Conservation (phyloP, 495 filamentous ascomycete species). For the Letharia columbiana region DNA sequence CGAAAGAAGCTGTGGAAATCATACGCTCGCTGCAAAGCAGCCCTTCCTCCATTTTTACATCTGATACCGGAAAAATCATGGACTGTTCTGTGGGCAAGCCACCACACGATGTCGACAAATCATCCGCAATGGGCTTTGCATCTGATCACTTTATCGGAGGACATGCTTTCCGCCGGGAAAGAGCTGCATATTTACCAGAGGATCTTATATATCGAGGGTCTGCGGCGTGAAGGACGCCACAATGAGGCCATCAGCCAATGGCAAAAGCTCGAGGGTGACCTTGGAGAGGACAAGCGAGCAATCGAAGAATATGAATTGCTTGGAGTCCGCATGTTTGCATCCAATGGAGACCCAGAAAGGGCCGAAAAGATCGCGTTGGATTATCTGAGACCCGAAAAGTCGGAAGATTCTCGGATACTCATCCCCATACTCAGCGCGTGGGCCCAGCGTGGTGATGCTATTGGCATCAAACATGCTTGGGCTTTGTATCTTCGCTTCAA, state of each 20-base stretch:
- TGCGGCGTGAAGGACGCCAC: constrained; percentile 51
- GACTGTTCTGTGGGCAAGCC: constrained; percentile 46
- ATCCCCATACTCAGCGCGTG: constrained; percentile 55
- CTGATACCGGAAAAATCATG: constrained; percentile 44
- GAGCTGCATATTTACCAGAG: constrained; percentile 47
- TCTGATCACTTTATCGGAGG: constrained; percentile 51
- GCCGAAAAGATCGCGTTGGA: constrained; percentile 55
- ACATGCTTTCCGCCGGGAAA: constrained; percentile 49
- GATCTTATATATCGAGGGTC: constrained; percentile 55
- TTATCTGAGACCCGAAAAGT: constrained; percentile 44
- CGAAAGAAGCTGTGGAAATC: constrained; percentile 32
- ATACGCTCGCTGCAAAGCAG: constrained; percentile 41
- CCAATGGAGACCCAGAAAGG: constrained; percentile 49
- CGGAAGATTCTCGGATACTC: constrained; percentile 48
- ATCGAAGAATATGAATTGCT: constrained; percentile 55
- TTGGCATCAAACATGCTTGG: constrained; percentile 52
- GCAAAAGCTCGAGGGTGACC: constrained; percentile 47
- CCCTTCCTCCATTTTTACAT: constrained; percentile 37
- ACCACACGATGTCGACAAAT: constrained; percentile 32
- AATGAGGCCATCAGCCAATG: constrained; percentile 55
- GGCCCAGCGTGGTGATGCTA: constrained; percentile 32
- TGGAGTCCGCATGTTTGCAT: constrained; percentile 58
- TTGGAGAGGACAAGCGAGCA: constrained; percentile 45
- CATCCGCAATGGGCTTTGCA: constrained; percentile 50
- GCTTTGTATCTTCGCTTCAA: constrained; percentile 56